Percentiles rank a stretch among this genome's conserved stretches.
These are phyloP conservation scores for Stephanodiscus triporus DNA, from an alignment of 108 stramenopile species.

Conservation along the genomic window DNA sequence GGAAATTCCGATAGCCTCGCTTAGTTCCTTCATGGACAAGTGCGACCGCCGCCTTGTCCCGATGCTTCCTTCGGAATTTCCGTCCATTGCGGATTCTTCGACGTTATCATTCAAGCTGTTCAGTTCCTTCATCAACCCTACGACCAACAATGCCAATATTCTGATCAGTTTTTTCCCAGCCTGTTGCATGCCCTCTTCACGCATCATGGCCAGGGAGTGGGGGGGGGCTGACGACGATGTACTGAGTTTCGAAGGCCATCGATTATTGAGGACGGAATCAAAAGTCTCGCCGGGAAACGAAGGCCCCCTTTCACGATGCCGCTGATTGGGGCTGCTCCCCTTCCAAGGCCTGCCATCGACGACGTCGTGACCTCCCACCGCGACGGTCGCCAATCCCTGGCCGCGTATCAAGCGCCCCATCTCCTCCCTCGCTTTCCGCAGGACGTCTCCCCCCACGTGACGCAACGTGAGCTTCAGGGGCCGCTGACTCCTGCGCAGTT, in stretches of 20 bases:
- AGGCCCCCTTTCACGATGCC: neutral
- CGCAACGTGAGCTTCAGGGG: conserved; percentile 79
- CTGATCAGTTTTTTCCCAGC: conserved; percentile 78
- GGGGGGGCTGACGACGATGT: conserved; percentile 1
- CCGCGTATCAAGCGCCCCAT: conserved; percentile 87
- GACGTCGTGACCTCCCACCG: neutral
- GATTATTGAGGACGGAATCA: conserved; percentile 39
- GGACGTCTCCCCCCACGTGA: conserved; percentile 63
- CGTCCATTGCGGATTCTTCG: conserved; percentile 20
- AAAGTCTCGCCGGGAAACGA: conserved; percentile 23
- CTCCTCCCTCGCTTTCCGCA: conserved; percentile 78
- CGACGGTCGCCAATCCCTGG: conserved; percentile 22
- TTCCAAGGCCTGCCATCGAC: conserved; percentile 34
- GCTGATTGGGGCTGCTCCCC: neutral
- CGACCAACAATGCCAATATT: conserved; percentile 72
- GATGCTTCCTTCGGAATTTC: neutral
- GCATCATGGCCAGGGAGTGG: conserved; percentile 15
- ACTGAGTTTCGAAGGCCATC: conserved; percentile 29
- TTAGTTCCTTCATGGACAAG: conserved; percentile 65
- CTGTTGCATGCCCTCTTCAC: conserved; percentile 61
- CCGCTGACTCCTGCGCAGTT: conserved; percentile 81
- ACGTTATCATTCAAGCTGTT: conserved; percentile 20
- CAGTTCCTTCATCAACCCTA: conserved; percentile 76
- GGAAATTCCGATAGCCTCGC: conserved; percentile 78
- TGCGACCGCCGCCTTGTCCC: conserved; percentile 6